Percentiles rank a stretch among this genome's conserved stretches.
phyloP scores from a whole-genome alignment of 495 filamentous ascomycete species.

The Penicillium herquei region DNA sequence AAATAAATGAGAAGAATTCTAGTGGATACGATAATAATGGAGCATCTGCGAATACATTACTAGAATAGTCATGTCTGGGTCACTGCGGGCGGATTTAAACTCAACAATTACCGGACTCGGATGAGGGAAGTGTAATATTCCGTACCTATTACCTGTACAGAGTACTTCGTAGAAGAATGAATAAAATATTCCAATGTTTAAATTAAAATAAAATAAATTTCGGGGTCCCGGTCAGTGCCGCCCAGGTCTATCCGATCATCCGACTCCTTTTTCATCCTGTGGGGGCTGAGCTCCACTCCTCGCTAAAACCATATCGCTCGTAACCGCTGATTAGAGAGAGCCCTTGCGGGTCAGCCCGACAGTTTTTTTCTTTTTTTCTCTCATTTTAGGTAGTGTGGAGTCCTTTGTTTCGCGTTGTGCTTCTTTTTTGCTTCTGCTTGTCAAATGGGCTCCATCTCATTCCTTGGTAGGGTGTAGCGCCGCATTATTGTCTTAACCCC shows the following conservation, averaged over 20 bases:
- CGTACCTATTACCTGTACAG: no score
- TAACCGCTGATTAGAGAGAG: slow-evolving; percentile 5
- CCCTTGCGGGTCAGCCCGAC: slow-evolving; percentile 32
- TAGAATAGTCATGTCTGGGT: no score
- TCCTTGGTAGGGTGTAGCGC: no score
- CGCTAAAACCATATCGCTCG: slow-evolving; percentile 24
- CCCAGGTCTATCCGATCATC: slow-evolving; percentile 23
- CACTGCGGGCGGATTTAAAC: no score
- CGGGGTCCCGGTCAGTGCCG: slow-evolving; percentile 1
- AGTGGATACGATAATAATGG: no score
- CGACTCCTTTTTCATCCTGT: slow-evolving; percentile 17
- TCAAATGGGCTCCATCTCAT: slow-evolving; percentile 3
- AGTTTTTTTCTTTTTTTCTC: neutral
- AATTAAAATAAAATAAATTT: neutral
- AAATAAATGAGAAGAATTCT: no score
- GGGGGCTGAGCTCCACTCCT: slow-evolving; percentile 28
- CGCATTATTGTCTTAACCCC: no score
- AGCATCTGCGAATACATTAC: no score
- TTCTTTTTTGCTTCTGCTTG: neutral
- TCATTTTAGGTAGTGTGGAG: slow-evolving; percentile 11
- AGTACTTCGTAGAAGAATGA: no score
- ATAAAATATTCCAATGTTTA: neutral
- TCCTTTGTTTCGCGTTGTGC: slow-evolving; percentile 21
- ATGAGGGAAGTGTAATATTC: no score
- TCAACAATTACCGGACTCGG: no score